Evolutionary conservation across 805 yeast genomes (phyloP).

Genomic region (Barnettozyma pratensis): DNA sequence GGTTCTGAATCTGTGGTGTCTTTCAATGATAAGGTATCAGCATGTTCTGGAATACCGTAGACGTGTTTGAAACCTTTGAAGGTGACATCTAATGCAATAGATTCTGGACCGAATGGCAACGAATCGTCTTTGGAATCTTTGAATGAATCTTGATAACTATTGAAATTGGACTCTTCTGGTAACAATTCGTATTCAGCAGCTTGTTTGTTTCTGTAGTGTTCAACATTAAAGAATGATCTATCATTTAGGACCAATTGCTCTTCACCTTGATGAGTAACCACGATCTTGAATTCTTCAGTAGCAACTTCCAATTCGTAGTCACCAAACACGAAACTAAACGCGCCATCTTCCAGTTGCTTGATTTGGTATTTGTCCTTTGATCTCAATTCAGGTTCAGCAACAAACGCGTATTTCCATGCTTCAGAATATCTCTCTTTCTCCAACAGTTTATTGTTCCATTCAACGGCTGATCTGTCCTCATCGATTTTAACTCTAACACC

Average conservation of each 20-base stretch:
- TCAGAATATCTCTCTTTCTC: conserved; percentile 53
- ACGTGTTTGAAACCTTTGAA: conserved; percentile 58
- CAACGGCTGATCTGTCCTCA: conserved; percentile 42
- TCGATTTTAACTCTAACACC: conserved; percentile 60
- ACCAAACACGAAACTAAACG: conserved; percentile 32
- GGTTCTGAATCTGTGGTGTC: conserved; percentile 67
- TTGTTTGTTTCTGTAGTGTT: conserved; percentile 60
- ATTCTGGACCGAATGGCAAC: conserved; percentile 82
- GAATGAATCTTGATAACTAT: conserved; percentile 69
- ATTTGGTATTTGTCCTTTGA: conserved; percentile 9
- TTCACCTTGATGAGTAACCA: conserved; percentile 39
- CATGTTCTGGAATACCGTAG: conserved; percentile 97
- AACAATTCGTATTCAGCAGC: conserved; percentile 37
- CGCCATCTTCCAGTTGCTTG: conserved; percentile 19
- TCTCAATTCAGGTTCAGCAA: conserved; percentile 20
- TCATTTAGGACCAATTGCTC: conserved; percentile 61
- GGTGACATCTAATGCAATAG: conserved; percentile 73
- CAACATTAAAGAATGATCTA: conserved; percentile 67
- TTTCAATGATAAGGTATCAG: conserved; percentile 68
- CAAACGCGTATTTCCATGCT: conserved; percentile 56
- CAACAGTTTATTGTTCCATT: conserved; percentile 24
- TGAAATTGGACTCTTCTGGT: conserved; percentile 58
- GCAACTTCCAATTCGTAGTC: conserved; percentile 38
- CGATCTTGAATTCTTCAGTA: conserved; percentile 45
- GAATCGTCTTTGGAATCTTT: conserved; percentile 60